These are phyloP conservation scores for Exophiala spinifera DNA, from an alignment of 2,329 filamentous ascomycete genomes.

Conservation along the genomic window DNA sequence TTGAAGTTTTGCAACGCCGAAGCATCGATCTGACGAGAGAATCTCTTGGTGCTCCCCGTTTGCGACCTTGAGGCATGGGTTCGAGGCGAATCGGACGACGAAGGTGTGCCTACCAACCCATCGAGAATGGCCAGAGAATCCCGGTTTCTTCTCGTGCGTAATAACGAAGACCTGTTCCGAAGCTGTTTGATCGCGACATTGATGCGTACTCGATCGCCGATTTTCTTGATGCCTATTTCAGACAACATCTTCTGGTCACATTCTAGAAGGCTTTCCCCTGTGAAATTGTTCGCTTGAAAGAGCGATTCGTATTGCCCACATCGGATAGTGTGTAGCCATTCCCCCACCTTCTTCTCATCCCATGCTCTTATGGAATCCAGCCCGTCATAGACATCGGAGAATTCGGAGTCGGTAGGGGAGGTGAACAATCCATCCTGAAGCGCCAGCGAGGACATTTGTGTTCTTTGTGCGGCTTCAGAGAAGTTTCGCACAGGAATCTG, in stretches of 20 bases:
- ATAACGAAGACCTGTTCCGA: constrained; percentile 70
- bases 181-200: constrained; percentile 82
- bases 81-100: constrained; percentile 64
- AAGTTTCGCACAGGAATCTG: constrained; percentile 24
- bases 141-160: constrained; percentile 79
- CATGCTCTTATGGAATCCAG: constrained; percentile 62
- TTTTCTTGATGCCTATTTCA: constrained; percentile 97
- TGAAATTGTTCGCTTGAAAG: constrained; percentile 92
- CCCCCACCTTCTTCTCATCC: constrained; percentile 76
- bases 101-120: constrained; percentile 53
- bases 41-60: constrained; percentile 57
- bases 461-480: constrained; percentile 30
- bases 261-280: constrained; percentile 91
- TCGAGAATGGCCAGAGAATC: constrained; percentile 84
- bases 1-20: constrained; percentile 40
- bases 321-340: constrained; percentile 87
- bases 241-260: constrained; percentile 95
- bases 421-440: constrained; percentile 53
- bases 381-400: constrained; percentile 72
- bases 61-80: constrained; percentile 55
- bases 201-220: constrained; percentile 90
- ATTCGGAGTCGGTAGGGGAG: constrained; percentile 89
- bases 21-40: constrained; percentile 49
- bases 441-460: constrained; percentile 37
- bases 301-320: constrained; percentile 90